A percentile compares a stretch with the other conserved stretches of the same genome.
These are phyloP conservation scores for Hericium coralloides DNA, from an alignment of 768 basidiomycete genomes.

Conservation along the genomic window DNA sequence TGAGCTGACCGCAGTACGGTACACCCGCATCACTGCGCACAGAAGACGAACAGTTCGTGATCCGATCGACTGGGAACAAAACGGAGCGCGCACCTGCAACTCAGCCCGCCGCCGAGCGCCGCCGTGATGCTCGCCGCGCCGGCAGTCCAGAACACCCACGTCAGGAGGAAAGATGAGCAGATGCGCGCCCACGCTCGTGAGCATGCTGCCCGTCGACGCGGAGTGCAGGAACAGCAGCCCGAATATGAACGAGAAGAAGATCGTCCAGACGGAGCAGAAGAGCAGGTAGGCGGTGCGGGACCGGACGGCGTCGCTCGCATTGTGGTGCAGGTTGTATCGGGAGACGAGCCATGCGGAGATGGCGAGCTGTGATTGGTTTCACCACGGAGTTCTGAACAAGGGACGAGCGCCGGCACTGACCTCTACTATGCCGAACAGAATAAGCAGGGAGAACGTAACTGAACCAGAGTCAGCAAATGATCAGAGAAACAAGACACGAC, in stretches of 20 bases:
- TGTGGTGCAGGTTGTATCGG: conserved; percentile 46
- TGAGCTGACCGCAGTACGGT: conserved; percentile 67
- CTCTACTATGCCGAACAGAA: conserved; percentile 60
- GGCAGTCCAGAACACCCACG: conserved; percentile 75
- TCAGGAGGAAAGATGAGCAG: conserved; percentile 53
- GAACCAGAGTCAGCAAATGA: conserved; percentile 6
- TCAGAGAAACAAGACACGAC: background rate
- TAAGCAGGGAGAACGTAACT: conserved; percentile 46
- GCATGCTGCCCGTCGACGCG: conserved; percentile 33
- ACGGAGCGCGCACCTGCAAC: conserved; percentile 45
- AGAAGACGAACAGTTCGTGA: background rate
- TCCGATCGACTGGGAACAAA: background rate
- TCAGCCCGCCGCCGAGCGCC: conserved; percentile 56
- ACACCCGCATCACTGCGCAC: conserved; percentile 31
- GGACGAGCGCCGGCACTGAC: conserved; percentile 24
- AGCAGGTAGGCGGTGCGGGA: conserved; percentile 59
- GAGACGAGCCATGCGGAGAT: conserved; percentile 65
- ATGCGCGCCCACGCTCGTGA: conserved; percentile 59
- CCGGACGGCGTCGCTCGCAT: conserved; percentile 40
- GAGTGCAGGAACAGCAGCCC: conserved; percentile 45
- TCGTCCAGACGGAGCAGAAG: conserved; percentile 68
- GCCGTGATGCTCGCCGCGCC: conserved; percentile 64
- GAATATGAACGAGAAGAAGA: conserved; percentile 43
- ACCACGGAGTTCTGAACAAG: background rate
- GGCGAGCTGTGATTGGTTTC: conserved; percentile 35